A percentile compares a stretch with the other conserved stretches of the same genome.
phyloP scores from a whole-genome alignment of 495 filamentous ascomycete genomes.

The Penicillium longicatenatum region DNA sequence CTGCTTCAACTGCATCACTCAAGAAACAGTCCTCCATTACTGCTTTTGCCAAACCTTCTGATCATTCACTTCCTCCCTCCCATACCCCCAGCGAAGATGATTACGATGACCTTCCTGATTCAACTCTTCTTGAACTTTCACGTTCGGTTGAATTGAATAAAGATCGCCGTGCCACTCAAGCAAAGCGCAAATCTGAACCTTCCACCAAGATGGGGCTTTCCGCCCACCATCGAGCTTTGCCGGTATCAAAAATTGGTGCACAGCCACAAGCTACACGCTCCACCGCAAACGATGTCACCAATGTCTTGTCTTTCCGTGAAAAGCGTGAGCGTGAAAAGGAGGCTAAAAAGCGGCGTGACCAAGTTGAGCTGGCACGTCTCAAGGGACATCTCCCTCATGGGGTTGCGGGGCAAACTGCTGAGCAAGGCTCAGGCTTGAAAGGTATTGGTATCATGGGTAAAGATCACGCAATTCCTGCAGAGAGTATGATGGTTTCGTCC shows the following conservation, averaged over 20 bases:
- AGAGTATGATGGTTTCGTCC: conserved; percentile 84
- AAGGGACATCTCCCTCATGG: conserved; percentile 56
- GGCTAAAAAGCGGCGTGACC: conserved; percentile 70
- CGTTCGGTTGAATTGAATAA: conserved; percentile 52
- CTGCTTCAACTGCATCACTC: conserved; percentile 46
- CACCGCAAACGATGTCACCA: conserved; percentile 35
- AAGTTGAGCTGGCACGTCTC: conserved; percentile 64
- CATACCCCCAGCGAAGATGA: conserved; percentile 43
- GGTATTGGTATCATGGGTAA: conserved; percentile 79
- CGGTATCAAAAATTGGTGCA: conserved; percentile 28
- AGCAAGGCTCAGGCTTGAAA: conserved; percentile 76
- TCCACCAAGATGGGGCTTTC: not conserved
- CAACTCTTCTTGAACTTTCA: conserved; percentile 47
- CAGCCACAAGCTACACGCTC: conserved; percentile 23
- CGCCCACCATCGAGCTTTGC: conserved; percentile 7
- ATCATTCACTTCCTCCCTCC: conserved; percentile 38
- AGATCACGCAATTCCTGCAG: conserved; percentile 68
- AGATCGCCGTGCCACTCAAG: conserved; percentile 39
- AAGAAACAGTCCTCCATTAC: conserved; percentile 71
- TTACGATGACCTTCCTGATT: conserved; percentile 46
- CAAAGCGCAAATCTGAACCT: conserved; percentile 29
- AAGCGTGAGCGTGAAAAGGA: conserved; percentile 71
- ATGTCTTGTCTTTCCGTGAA: conserved; percentile 59
- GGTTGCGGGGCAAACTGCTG: conserved; percentile 58
- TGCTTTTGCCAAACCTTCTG: conserved; percentile 54